These are phyloP conservation scores for Penicillium sp. DNA, from an alignment of 2,329 filamentous ascomycete genomes.

Conservation along the genomic window DNA sequence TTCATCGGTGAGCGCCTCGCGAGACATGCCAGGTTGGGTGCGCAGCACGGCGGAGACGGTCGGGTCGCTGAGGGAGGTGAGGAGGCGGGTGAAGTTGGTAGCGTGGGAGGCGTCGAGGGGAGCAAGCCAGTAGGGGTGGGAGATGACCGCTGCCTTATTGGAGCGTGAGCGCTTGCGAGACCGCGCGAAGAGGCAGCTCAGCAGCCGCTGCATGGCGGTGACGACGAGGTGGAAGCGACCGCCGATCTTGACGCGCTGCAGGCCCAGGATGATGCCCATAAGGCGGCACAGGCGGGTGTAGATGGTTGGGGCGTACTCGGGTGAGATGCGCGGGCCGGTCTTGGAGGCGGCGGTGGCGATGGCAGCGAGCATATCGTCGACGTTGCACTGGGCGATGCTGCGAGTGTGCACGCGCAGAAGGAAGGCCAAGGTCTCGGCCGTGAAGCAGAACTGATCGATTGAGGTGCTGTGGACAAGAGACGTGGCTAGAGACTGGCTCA, in stretches of 20 bases:
- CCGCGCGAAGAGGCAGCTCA: constrained; percentile 58
- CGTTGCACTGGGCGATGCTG: constrained; percentile 48
- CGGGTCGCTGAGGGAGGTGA: constrained; percentile 64
- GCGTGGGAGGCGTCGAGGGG: constrained; percentile 49
- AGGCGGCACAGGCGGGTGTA: constrained; percentile 59
- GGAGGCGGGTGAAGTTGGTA: constrained; percentile 55
- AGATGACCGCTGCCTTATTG: constrained; percentile 25
- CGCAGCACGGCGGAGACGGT: constrained; percentile 57
- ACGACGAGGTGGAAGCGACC: constrained; percentile 63
- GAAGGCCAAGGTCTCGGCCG: constrained; percentile 42
- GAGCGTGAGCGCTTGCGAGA: constrained; percentile 39
- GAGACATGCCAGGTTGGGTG: constrained; percentile 37
- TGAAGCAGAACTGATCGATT: constrained; percentile 44
- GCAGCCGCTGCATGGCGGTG: constrained; percentile 56
- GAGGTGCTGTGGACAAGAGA: constrained; percentile 33
- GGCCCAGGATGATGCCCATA: constrained; percentile 55
- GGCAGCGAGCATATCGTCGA: constrained; percentile 46
- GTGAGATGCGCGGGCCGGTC: constrained; percentile 35
- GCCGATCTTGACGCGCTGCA: constrained; percentile 60
- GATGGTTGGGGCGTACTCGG: constrained; percentile 43
- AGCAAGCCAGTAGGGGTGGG: constrained; percentile 37
- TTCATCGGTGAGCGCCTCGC: constrained; percentile 58
- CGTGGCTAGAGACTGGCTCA: constrained; percentile 39
- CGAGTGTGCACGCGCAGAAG: constrained; percentile 45
- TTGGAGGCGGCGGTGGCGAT: constrained; percentile 41